A percentile compares a stretch with the other conserved stretches of the same genome.
Conservation (phyloP, 2,329 filamentous ascomycete species). For the Gnomoniopsis smithogilvyi region DNA sequence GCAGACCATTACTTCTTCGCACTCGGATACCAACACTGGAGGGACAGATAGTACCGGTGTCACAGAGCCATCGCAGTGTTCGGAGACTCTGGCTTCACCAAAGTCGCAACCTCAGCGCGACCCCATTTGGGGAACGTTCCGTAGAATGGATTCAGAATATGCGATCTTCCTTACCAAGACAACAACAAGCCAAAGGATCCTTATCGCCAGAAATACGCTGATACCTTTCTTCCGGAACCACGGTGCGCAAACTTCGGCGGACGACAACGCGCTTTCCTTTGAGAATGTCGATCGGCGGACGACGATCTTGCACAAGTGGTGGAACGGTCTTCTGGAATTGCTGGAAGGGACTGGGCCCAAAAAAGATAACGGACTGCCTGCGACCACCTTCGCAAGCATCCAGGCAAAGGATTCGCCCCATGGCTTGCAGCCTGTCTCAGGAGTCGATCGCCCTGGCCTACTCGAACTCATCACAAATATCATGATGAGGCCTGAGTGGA, state of each 20-base stretch:
- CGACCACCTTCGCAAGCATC: slow-evolving; percentile 18
- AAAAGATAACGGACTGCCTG: slow-evolving; percentile 18
- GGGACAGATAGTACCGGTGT: slow-evolving; percentile 14
- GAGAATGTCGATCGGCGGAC: slow-evolving; percentile 81
- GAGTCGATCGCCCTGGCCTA: slow-evolving; percentile 77
- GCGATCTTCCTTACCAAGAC: slow-evolving; percentile 67
- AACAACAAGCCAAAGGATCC: slow-evolving; percentile 66
- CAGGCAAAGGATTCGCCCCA: slow-evolving; percentile 30
- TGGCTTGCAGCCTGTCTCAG: slow-evolving; percentile 69
- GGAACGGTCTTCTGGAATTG: slow-evolving; percentile 78
- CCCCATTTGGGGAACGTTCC: slow-evolving; percentile 54
- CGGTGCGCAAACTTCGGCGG: slow-evolving; percentile 63
- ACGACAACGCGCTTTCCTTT: slow-evolving; percentile 53
- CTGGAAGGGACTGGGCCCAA: slow-evolving; percentile 59
- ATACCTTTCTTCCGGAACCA: slow-evolving; percentile 76
- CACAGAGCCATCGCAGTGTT: slow-evolving; percentile 18
- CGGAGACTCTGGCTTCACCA: slow-evolving; percentile 6
- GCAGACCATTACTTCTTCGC: slow-evolving; percentile 28
- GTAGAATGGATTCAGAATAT: slow-evolving; percentile 48
- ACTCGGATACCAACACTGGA: slow-evolving; percentile 15
- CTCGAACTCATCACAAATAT: slow-evolving; percentile 76
- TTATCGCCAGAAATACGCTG: slow-evolving; percentile 67
- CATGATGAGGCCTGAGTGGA: slow-evolving; percentile 89
- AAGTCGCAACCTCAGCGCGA: slow-evolving; percentile 35
- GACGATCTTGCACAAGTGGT: slow-evolving; percentile 86